Evolutionary conservation across 768 basidiomycete genomes (phyloP).

Genomic region (Tephrocybe sp.): DNA sequence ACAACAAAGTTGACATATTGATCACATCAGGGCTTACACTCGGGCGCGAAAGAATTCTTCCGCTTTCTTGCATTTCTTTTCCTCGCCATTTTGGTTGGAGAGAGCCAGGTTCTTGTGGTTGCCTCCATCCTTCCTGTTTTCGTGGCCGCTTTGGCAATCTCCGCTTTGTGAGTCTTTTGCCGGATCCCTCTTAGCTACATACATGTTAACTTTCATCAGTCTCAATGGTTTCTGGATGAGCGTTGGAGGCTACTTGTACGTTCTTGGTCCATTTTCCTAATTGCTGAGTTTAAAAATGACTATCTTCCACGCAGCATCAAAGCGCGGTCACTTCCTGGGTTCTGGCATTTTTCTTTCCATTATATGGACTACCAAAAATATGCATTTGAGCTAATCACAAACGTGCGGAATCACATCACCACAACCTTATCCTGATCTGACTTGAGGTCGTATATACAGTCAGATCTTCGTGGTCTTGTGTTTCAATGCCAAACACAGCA

Average conservation of each 20-base stretch:
- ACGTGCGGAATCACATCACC: constrained; percentile 21
- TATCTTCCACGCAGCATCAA: constrained; percentile 40
- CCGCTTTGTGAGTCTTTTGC: constrained; percentile 37
- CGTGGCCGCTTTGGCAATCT: constrained; percentile 56
- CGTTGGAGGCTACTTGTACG: constrained; percentile 44
- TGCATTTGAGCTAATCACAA: constrained; percentile 35
- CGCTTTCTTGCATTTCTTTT: constrained; percentile 52
- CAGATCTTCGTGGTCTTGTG: constrained; percentile 44
- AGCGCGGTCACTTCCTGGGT: constrained; percentile 49
- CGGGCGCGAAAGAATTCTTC: constrained; percentile 48
- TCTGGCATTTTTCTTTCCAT: constrained; percentile 58
- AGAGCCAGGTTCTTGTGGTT: constrained; percentile 48
- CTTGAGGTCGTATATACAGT: constrained; percentile 25
- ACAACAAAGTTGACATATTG: background rate
- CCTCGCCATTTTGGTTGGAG: constrained; percentile 50
- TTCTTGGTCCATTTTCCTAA: constrained; percentile 4
- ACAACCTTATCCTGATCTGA: constrained; percentile 21
- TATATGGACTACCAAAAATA: constrained; percentile 54
- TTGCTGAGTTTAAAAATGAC: constrained; percentile 1
- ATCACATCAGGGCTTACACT: constrained; percentile 41
- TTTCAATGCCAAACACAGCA: constrained; percentile 37
- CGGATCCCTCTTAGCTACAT: background rate
- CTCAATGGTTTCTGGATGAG: constrained; percentile 60
- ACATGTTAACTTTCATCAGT: constrained; percentile 11
- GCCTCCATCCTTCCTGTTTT: constrained; percentile 54